phyloP scores from a whole-genome alignment of 495 filamentous ascomycete genomes.

The Aspergillus hancockii region DNA sequence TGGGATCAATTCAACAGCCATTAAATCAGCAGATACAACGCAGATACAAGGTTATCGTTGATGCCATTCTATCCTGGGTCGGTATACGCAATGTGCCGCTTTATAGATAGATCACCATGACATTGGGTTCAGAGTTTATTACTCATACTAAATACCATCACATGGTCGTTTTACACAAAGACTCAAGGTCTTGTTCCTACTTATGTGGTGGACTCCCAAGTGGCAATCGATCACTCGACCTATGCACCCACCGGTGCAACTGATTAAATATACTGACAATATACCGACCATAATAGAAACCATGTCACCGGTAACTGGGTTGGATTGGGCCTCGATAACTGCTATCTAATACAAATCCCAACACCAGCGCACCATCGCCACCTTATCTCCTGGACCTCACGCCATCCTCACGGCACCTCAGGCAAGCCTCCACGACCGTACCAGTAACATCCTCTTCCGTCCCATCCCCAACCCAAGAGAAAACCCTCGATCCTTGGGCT shows the following conservation, averaged over 20 bases:
- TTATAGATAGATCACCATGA: too few relatives aligned
- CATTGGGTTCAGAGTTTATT: too few relatives aligned
- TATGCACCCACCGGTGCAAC: not conserved
- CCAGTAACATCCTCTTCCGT: slow-evolving; percentile 14
- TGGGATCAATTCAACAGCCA: not conserved
- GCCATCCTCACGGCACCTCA: slow-evolving; percentile 1
- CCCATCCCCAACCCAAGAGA: slow-evolving; percentile 22
- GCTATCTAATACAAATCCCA: slow-evolving; percentile 9
- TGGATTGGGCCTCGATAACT: slow-evolving; percentile 4
- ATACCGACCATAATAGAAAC: not conserved
- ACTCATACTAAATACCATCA: too few relatives aligned
- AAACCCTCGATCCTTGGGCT: slow-evolving; percentile 20
- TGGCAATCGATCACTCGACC: not conserved
- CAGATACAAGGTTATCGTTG: not conserved
- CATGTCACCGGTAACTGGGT: slow-evolving; percentile 4
- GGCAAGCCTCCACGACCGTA: slow-evolving; percentile 16
- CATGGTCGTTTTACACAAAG: too few relatives aligned
- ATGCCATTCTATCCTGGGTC: not conserved
- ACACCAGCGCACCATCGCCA: slow-evolving; percentile 10
- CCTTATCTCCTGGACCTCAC: not conserved
- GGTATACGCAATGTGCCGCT: not conserved
- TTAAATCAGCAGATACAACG: not conserved
- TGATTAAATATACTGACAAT: not conserved
- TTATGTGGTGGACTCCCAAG: too few relatives aligned
- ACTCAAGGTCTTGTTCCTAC: too few relatives aligned